Base-by-base conservation (phyloP, 2,329 filamentous ascomycete genomes). In the Tolypocladium endophyticum region DNA sequence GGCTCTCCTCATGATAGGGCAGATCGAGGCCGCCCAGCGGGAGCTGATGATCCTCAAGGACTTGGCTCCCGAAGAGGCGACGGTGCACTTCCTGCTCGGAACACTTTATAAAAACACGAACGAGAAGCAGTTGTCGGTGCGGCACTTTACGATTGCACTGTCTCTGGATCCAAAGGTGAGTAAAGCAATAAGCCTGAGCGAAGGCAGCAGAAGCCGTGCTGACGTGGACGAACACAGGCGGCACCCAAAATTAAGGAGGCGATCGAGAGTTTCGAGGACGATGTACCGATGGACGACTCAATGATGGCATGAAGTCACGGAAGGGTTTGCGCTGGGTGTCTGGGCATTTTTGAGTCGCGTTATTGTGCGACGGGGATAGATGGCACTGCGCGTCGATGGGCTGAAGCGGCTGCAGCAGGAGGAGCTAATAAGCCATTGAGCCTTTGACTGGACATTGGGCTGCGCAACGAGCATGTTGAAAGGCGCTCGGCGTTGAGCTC, bases 101-200 rank as follows among this genome's bases (percentile, higher is more conserved):
- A 90, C 90, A 70, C 81, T 92, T 63, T 91, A 92, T 75, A 88
- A 88, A 73, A 81, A 79, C 59, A 79, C 90, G 68, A 86, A 85
- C 66, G 84, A 90, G 68, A 89, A 86, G 72, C 86, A 86, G 62
- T 82, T 86, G 67, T 92, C 94, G n/a, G 89, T 99, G 61, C 87
- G 88, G 61, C 91, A 97, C 73, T 96, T 96, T 71, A 99, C 94
- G 8, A 93, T 92, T 72, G 94, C 94, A 23, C 78, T 97, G 69
- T 96, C 96, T 73, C 77, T 99, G 69, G 94, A 99, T 78, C 94
- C 93, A 36, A 97, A 97, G 87, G 93, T 95, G 71, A 80, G 71
- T 12, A 18, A 20, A 6, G 25, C 36, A 20, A 36, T 43, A n/a
- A n/a, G n/a, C n/a, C n/a, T n/a, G 38, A 39, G 38, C 12, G 36